Evolutionary conservation across 148 eudicot genomes (phyloP).

Genomic region (Vaccinium myrtillus): DNA sequence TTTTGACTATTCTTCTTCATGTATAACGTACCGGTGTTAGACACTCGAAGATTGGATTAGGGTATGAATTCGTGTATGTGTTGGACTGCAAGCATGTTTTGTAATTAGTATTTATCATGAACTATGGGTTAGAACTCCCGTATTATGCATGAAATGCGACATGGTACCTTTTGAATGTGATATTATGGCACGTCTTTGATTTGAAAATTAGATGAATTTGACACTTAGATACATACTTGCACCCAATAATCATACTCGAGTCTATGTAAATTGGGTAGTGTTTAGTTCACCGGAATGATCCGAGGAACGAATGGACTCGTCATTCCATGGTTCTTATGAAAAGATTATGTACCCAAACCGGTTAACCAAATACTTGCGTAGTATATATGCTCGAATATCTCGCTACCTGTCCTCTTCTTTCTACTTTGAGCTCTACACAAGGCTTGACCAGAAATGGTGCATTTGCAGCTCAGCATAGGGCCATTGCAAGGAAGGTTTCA

Average conservation of each 20-base stretch:
- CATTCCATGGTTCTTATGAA: background rate
- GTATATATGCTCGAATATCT: background rate
- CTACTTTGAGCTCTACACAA: conserved; percentile 4
- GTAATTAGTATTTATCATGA: background rate
- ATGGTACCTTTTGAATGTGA: background rate
- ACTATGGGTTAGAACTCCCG: background rate
- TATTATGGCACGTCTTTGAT: background rate
- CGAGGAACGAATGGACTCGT: background rate
- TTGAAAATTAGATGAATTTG: background rate
- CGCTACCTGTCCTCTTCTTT: background rate
- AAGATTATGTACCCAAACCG: background rate
- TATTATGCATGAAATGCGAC: background rate
- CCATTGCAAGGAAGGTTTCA: conserved; percentile 70
- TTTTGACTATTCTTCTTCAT: background rate
- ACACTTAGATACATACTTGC: background rate
- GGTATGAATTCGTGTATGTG: background rate
- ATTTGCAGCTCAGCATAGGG: conserved; percentile 81
- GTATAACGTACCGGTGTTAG: background rate
- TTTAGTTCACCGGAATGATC: background rate
- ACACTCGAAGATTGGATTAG: background rate
- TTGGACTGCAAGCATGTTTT: background rate
- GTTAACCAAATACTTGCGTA: background rate
- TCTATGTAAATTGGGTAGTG: background rate
- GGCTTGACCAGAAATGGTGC: conserved; percentile 20
- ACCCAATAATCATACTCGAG: background rate